Evolutionary conservation across 768 basidiomycete genomes (phyloP), one percentile per base, ranked within the genome.

Genomic region (Tylopilus cervinicoccineus): DNA sequence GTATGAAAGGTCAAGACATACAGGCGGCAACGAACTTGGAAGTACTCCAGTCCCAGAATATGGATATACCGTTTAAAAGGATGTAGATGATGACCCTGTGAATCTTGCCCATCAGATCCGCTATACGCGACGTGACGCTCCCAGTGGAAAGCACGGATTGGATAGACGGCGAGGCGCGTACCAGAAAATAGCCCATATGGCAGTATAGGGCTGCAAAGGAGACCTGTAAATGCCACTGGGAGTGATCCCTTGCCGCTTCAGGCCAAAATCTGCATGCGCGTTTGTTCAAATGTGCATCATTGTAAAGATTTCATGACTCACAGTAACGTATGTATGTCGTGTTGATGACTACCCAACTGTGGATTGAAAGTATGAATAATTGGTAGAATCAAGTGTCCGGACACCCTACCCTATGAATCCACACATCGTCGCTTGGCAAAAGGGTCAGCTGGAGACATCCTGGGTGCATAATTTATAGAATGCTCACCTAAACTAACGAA

Each of bases 161-260:
- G 13, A 40, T n/a, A 38, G 4, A 24, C 65, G 60, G 4, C 14
- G 24, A 42, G 70, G 64, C 53, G 70, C 74, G 66, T 75, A 79
- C 81, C 86, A 85, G 64, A 78, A 76, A 39, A 85, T 68, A 17
- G 82, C 87, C 79, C 86, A 86, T 62, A 78, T 82, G 14, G 85
- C 70, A 32, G 86, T 63, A 55, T 77, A 88, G 0, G 87, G 87
- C 59, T 87, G 85, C 23, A 84, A 64, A 3, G 59, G 54, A 54
- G 78, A 81, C 56, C 75, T 65, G 67, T 88, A 93, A 0, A 92
- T 79, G 19, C 75, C 72, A 27, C 57, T 73, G 48, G 83, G 74
- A 58, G 83, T 75, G 50, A 82, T 75, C 2, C 84, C 88, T 50
- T 45, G 58, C 16, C 13, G 22, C 46, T n/a, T 52, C 41, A 59